Conservation (phyloP, 352 stramenopile species). For the Pythium sukuiense region DNA sequence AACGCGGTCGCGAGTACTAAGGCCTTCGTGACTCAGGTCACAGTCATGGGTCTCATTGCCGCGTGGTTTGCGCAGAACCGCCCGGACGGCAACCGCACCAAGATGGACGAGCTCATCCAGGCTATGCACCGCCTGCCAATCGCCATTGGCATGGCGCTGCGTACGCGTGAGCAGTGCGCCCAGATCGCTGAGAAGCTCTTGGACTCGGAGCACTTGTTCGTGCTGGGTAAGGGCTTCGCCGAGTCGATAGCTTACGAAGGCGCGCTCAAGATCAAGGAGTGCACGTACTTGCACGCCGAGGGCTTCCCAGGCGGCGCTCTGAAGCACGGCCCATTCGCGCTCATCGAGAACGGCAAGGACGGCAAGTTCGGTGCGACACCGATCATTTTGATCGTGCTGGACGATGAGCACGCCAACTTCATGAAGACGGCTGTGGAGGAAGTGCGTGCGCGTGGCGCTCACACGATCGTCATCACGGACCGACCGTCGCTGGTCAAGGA, state of each 20-base stretch:
- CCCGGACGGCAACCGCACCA: constrained; percentile 75
- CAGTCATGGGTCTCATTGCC: constrained; percentile 89
- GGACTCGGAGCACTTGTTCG: constrained; percentile 93
- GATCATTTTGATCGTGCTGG: constrained; percentile 97
- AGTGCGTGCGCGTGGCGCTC: constrained; percentile 94
- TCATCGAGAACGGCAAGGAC: constrained; percentile 94
- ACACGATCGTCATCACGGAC: constrained; percentile 98
- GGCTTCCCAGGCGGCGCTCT: constrained; percentile 97
- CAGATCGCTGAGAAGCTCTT: constrained; percentile 87
- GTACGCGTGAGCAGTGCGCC: constrained; percentile 90
- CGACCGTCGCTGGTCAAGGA: constrained; percentile 92
- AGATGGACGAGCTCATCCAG: constrained; percentile 91
- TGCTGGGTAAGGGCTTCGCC: constrained; percentile 93
- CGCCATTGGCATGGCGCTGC: constrained; percentile 97
- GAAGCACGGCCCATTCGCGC: constrained; percentile 98
- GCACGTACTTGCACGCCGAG: constrained; percentile 98
- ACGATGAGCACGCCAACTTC: constrained; percentile 95
- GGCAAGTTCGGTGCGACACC: constrained; percentile 95
- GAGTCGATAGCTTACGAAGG: constrained; percentile 96
- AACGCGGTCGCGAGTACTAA: constrained; percentile 99
- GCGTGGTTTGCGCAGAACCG: constrained; percentile 92
- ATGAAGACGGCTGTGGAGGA: constrained; percentile 96
- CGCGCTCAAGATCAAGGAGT: constrained; percentile 99
- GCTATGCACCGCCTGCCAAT: constrained; percentile 96
- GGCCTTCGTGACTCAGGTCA: constrained; percentile 98